Base-by-base conservation (phyloP, 2,329 filamentous ascomycete species). In the Trichoderma endophyticum region DNA sequence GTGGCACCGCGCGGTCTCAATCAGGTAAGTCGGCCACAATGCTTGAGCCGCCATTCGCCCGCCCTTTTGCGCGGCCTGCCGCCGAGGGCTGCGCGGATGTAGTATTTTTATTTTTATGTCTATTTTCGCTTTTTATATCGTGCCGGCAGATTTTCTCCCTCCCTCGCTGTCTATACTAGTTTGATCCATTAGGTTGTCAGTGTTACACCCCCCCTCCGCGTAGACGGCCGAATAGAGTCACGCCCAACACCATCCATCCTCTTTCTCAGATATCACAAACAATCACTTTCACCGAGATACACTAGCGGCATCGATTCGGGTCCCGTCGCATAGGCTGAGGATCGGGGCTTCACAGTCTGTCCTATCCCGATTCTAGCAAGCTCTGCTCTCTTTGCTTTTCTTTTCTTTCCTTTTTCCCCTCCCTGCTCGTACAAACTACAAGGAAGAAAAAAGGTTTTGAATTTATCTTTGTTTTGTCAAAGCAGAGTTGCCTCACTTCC, bases 231-330 rank as follows among this genome's bases (percentile, higher is more conserved):
- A 6, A 59, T 32, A 36, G 34, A 54, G 48, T 43, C 34, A 36
- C 54, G 54, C 65, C 62, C 65, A 60, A 68, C 65, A 59, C 65
- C 51, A 32, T 59, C 64, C 36, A 28, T 34, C 12, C 54, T 59
- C 18, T 56, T 24, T 15, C 64, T 67, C 65, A 43, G 14, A 59
- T 28, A 59, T 68, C 65, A 43, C 65, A 60, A 43, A 43, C 65
- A 68, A 60, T 60, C 65, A 59, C 54, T 24, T n/a, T 65, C 62
- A 34, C 43, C 62, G 62, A 43, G 61, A 30, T 51, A 12, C 65
- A 39, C 54, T 60, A 68, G 64, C 34, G 48, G 63, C 63, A 51
- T 32, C 63, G 48, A 36, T 30, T 36, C 34, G 43, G 43, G 12
- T n/a, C 62, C 28, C 12, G 39, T 66, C 48, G 63, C 6, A 66